A percentile compares a stretch with the other conserved stretches of the same genome.
Evolutionary conservation across 176 grass and related monocot genomes (phyloP).

Genomic region (Phragmites australis): DNA sequence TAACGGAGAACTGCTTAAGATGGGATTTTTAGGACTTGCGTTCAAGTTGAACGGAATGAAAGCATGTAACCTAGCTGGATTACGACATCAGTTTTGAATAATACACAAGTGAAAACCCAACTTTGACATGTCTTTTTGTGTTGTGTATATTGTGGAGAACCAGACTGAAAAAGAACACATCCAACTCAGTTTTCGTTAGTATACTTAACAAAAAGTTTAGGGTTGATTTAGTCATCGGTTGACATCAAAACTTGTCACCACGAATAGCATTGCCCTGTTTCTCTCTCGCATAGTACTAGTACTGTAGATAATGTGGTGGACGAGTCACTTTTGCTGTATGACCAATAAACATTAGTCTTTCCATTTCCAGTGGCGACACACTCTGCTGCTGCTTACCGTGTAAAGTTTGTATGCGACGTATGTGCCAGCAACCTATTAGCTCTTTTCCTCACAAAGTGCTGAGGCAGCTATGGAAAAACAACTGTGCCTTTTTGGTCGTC

Average conservation of each 20-base stretch:
- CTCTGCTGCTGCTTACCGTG: constrained; percentile 23
- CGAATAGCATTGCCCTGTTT: neutral
- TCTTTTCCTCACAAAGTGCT: neutral
- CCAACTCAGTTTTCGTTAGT: neutral
- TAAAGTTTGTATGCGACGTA: constrained; percentile 6
- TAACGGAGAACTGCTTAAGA: neutral
- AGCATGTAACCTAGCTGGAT: neutral
- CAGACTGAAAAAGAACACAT: neutral
- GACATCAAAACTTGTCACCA: neutral
- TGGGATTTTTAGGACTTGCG: neutral
- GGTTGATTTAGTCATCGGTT: neutral
- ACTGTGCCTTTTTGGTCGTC: neutral
- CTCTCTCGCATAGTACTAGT: neutral
- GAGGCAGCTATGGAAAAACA: neutral
- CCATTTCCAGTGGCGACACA: constrained; percentile 9
- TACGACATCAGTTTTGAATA: constrained; percentile 5
- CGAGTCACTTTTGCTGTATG: neutral
- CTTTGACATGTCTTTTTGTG: neutral
- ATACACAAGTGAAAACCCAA: constrained; percentile 5
- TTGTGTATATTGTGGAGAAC: neutral
- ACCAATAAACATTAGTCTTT: neutral
- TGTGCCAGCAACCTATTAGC: constrained; percentile 4
- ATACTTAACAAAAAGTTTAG: no score
- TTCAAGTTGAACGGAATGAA: neutral
- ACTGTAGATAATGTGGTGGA: neutral